These are phyloP conservation scores for Phellopilus nigrolimitatus DNA, from an alignment of 1,284 basidiomycete genomes.

Conservation along the genomic window DNA sequence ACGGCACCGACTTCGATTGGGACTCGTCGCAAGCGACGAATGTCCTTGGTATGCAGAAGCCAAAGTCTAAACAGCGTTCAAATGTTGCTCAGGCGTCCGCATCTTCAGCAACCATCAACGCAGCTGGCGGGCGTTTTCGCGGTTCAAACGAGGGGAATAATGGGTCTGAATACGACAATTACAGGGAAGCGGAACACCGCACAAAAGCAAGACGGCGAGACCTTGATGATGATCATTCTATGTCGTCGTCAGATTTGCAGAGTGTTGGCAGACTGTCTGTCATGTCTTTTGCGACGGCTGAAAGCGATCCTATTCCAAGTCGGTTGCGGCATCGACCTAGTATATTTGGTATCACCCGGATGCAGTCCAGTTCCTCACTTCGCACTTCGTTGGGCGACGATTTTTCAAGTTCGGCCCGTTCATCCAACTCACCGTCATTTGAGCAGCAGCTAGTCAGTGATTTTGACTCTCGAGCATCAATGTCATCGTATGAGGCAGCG, in stretches of 20 bases:
- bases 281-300: conserved; percentile 74
- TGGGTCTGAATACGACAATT: conserved; percentile 32
- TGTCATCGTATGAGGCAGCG: conserved; percentile 40
- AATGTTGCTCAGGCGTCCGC: conserved; percentile 23
- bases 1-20: conserved; percentile 55
- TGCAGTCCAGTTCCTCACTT: conserved; percentile 72
- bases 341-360: conserved; percentile 60
- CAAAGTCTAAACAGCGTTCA: conserved; percentile 33
- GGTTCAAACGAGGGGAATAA: conserved; percentile 15
- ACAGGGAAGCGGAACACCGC: conserved; percentile 52
- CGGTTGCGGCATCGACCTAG: conserved; percentile 57
- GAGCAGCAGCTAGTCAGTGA: conserved; percentile 78
- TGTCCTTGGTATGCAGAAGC: conserved; percentile 38
- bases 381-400: conserved; percentile 65
- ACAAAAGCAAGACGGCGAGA: conserved; percentile 78
- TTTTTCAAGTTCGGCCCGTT: conserved; percentile 67
- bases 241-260: conserved; percentile 80
- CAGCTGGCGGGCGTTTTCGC: conserved; percentile 53
- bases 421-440: conserved; percentile 77
- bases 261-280: conserved; percentile 66
- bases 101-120: conserved; percentile 42
- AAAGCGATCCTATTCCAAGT: conserved; percentile 78
- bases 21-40: conserved; percentile 38
- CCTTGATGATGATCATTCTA: conserved; percentile 85
- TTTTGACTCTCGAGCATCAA: conserved; percentile 69